Conservation (phyloP, 2,329 filamentous ascomycete genomes). For the Stagonosporopsis cucurbitacearum region DNA sequence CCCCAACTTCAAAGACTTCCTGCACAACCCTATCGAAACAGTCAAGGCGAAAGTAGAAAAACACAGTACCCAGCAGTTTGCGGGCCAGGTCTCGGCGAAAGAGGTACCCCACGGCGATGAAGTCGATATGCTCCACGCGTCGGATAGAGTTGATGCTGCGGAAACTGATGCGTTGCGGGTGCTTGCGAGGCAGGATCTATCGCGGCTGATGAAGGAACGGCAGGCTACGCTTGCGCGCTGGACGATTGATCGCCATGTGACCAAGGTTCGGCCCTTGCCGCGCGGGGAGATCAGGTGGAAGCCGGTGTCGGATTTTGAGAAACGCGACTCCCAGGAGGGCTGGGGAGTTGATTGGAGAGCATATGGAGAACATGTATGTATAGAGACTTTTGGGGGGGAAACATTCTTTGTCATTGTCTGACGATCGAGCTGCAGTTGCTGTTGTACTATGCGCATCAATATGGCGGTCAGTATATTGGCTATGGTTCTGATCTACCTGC, state of each 20-base stretch:
- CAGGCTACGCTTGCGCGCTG: slow-evolving; percentile 46
- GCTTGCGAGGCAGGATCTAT: slow-evolving; percentile 27
- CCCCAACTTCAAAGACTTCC: slow-evolving; percentile 30
- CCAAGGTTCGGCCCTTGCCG: slow-evolving; percentile 41
- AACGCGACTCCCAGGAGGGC: slow-evolving; percentile 23
- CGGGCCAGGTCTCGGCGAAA: slow-evolving; percentile 53
- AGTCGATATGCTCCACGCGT: slow-evolving; percentile 46
- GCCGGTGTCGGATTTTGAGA: slow-evolving; percentile 31
- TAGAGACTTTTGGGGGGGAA: background rate
- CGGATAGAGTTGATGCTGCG: slow-evolving; percentile 30
- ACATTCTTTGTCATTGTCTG: background rate
- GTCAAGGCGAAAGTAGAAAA: slow-evolving; percentile 31
- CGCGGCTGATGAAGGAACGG: slow-evolving; percentile 32
- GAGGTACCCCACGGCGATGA: slow-evolving; percentile 47
- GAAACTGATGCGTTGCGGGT: slow-evolving; percentile 20
- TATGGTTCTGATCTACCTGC: slow-evolving; percentile 37
- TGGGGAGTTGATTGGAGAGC: slow-evolving; percentile 39
- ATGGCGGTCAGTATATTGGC: slow-evolving; percentile 49
- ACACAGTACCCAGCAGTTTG: slow-evolving; percentile 33
- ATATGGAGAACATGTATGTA: slow-evolving; percentile 36
- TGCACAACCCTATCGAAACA: slow-evolving; percentile 35
- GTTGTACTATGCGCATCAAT: slow-evolving; percentile 37
- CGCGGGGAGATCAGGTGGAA: slow-evolving; percentile 26
- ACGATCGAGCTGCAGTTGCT: slow-evolving; percentile 36
- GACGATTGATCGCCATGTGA: slow-evolving; percentile 47